phyloP scores from a whole-genome alignment of 257 asterid species.

The Agastache rugosa region DNA sequence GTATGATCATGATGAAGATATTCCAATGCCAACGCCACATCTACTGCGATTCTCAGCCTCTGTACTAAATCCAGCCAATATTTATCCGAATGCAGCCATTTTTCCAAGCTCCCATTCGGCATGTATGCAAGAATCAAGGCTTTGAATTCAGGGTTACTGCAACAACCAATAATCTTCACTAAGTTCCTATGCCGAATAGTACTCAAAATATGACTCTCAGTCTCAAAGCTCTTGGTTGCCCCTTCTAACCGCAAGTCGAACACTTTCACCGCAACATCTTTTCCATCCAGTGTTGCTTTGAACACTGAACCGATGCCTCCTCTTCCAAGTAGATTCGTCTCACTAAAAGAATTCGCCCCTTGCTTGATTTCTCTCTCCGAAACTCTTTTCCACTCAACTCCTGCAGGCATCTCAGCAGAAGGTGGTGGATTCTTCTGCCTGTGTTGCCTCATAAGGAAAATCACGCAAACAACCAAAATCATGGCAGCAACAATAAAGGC shows the following conservation, averaged over 20 bases:
- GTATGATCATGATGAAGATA: background rate
- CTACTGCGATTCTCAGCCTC: background rate
- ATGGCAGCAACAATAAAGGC: background rate
- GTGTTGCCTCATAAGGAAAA: background rate
- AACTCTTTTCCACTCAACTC: conserved; percentile 24
- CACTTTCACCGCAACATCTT: background rate
- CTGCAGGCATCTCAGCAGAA: background rate
- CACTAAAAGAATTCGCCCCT: background rate
- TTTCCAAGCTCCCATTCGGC: conserved; percentile 16
- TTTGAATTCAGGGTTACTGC: background rate
- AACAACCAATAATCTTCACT: background rate
- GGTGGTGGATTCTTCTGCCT: background rate
- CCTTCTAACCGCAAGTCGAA: conserved; percentile 3
- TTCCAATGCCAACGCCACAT: conserved; percentile 1
- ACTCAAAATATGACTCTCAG: background rate
- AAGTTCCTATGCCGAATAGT: background rate
- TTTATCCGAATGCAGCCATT: background rate
- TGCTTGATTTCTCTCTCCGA: background rate
- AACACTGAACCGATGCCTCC: background rate
- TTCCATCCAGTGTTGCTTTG: conserved; percentile 12
- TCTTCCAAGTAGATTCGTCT: background rate
- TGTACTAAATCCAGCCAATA: background rate
- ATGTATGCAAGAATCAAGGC: conserved; percentile 20
- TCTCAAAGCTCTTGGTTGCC: background rate
- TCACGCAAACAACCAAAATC: background rate